phyloP scores from a whole-genome alignment of 305 asterid species.

The Coffea humblotiana region DNA sequence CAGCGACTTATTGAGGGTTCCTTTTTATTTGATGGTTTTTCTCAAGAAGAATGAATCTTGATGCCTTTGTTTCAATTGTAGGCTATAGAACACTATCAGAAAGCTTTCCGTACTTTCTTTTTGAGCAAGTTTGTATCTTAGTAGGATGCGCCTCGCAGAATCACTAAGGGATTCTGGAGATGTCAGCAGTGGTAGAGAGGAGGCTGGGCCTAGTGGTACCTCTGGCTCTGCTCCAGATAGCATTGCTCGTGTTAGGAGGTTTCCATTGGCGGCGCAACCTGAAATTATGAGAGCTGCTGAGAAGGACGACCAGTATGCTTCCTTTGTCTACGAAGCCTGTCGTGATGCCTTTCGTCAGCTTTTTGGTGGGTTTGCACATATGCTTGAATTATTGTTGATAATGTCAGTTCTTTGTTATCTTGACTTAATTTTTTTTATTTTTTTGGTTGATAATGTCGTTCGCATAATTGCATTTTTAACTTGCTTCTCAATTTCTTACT shows the following conservation, averaged over 20 bases:
- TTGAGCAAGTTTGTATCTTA: neutral
- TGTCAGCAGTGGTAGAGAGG: slow-evolving; percentile 35
- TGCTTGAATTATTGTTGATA: neutral
- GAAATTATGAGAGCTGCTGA: slow-evolving; percentile 98
- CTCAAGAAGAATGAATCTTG: neutral
- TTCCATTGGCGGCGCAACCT: slow-evolving; percentile 89
- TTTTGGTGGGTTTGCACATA: slow-evolving; percentile 54
- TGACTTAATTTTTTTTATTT: neutral
- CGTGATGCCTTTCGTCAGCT: slow-evolving; percentile 99
- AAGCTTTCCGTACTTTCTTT: neutral
- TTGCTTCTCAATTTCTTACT: slow-evolving; percentile 12
- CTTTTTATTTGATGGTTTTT: neutral
- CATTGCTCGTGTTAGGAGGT: slow-evolving; percentile 41
- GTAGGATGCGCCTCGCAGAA: slow-evolving; percentile 46
- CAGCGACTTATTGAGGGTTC: neutral
- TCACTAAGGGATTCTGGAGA: slow-evolving; percentile 43
- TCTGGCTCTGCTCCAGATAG: slow-evolving; percentile 26
- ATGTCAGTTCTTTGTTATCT: neutral
- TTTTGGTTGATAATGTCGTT: too few species aligned
- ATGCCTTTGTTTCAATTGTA: neutral
- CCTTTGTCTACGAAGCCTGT: slow-evolving; percentile 93
- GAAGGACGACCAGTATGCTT: slow-evolving; percentile 97
- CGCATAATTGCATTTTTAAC: neutral
- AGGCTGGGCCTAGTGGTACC: slow-evolving; percentile 35
- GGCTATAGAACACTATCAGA: neutral